Evolutionary conservation across 2,329 filamentous ascomycete species (phyloP).

Genomic region (Colletotrichum karsti): DNA sequence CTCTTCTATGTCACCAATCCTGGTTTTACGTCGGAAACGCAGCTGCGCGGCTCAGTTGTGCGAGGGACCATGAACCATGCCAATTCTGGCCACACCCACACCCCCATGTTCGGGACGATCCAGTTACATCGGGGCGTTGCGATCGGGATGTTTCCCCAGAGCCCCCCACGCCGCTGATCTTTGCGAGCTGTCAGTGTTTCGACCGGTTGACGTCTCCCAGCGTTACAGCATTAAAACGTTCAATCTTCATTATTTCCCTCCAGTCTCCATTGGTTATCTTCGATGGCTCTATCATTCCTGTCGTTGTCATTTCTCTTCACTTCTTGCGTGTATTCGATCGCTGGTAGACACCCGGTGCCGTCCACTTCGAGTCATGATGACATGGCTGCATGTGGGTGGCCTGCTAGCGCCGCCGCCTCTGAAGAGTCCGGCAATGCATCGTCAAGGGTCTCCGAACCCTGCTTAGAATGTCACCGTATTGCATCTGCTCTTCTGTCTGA

Average conservation of each 20-base stretch:
- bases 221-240: no score
- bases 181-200: background rate
- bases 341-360: no score
- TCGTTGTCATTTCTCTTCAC: no score
- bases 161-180: background rate
- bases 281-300: no score
- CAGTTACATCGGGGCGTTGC: conserved; percentile 9
- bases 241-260: no score
- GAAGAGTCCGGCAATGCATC: background rate
- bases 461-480: conserved; percentile 40
- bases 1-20: background rate
- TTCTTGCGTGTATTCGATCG: no score
- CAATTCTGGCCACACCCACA: background rate
- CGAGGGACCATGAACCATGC: background rate
- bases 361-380: background rate
- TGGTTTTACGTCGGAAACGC: no score
- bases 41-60: background rate
- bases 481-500: conserved; percentile 50
- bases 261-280: no score
- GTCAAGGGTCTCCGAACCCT: conserved; percentile 31
- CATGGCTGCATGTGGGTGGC: background rate
- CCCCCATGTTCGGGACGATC: background rate
- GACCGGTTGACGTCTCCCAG: background rate
- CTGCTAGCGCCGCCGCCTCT: background rate
- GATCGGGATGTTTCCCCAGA: background rate